These are phyloP conservation scores for Haplosporangium sp. DNA, from an alignment of 371 early-diverging fungal species.

Conservation along the genomic window DNA sequence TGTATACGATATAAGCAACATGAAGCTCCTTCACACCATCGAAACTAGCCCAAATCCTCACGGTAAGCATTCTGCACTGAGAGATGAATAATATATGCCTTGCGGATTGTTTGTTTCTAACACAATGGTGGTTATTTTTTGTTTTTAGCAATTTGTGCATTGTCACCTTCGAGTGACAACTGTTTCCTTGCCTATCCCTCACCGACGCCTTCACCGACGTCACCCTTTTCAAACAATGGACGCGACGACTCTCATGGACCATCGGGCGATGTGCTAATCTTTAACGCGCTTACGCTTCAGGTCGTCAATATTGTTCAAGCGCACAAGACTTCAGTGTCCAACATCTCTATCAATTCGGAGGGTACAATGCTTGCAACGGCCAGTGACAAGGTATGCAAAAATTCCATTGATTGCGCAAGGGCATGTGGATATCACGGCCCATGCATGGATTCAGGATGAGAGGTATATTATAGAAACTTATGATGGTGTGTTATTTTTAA, in stretches of 20 bases:
- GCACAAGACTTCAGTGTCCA: constrained; percentile 89
- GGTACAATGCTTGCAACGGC: constrained; percentile 95
- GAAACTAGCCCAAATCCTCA: constrained; percentile 92
- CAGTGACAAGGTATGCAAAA: constrained; percentile 83
- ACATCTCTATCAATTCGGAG: constrained; percentile 87
- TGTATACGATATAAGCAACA: constrained; percentile 95
- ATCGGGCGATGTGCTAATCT: constrained; percentile 89
- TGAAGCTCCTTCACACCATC: constrained; percentile 95
- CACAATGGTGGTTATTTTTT: neutral
- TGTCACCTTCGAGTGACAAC: constrained; percentile 94
- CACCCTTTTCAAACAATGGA: constrained; percentile 58
- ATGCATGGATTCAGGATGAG: too few relatives aligned
- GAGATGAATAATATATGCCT: neutral
- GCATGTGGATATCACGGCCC: neutral
- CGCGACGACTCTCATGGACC: constrained; percentile 50
- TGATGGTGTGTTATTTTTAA: neutral
- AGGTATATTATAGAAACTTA: neutral
- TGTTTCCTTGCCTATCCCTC: constrained; percentile 95
- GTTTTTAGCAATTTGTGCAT: constrained; percentile 82
- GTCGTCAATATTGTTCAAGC: constrained; percentile 93
- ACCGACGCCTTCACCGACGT: constrained; percentile 61
- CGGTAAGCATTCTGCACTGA: constrained; percentile 60
- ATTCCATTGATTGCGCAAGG: neutral
- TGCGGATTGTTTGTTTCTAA: too few relatives aligned
- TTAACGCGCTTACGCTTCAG: constrained; percentile 86